Evolutionary conservation across 164 flowering plant species (phyloP), one percentile per base, ranked within the genome.

Genomic region (Platanus orientalis): DNA sequence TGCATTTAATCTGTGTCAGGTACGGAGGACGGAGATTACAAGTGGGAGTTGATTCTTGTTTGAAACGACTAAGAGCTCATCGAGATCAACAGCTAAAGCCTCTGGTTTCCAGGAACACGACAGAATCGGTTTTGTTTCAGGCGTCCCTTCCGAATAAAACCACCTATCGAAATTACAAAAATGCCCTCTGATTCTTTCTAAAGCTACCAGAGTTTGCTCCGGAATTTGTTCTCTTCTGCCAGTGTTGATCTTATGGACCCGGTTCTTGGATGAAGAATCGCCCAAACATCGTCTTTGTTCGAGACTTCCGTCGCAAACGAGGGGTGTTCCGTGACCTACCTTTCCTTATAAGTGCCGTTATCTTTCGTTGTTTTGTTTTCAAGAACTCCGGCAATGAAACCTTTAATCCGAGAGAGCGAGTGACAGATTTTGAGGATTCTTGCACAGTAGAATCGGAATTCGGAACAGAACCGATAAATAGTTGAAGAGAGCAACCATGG

Each of bases 401-500:
- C 25, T 51, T 13, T 56, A 40, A 32, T 28, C 60, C n/a, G 27
- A 24, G 51, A 50, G 60, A 49, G 51, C 19, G 51, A 30, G 27
- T 19, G 40, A 19, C 53, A 19, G 20, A 27, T 6, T 7, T 7
- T 56, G 27, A 13, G 14, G 36, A 24, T 0, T 5, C n/a, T 9
- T 9, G 2, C 34, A 24, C 5, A 34, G 40, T 45, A 62, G 16
- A 25, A 34, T n/a, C 6, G 7, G 7, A 34, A 47, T n/a, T 50
- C 5, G 23, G 25, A 14, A 34, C 49, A 36, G 28, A 51, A 6
- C 9, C 12, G 21, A 34, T 17, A 45, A 11, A 6, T 16, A 21
- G 28, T 36, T 12, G 27, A 32, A 20, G 11, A 20, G 7, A 34
- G 5, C 27, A 45, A n/a, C 68, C 60, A 85, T 83, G 90, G 82